Conservation (phyloP, 73 alveolate genomes). For the Tetrahymena malaccensis region DNA sequence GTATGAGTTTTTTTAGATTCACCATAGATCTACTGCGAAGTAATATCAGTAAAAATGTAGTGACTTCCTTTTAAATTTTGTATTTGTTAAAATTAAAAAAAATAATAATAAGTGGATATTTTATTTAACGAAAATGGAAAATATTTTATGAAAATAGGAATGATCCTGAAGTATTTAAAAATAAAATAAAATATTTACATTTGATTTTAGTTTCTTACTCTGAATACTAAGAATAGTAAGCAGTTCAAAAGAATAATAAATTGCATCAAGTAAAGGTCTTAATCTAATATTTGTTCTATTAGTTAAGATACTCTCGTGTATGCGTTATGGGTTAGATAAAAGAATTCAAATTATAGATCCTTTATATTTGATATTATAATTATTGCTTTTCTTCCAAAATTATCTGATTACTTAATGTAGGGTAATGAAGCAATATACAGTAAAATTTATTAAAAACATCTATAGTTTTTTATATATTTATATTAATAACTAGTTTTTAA, state of each 20-base stretch:
- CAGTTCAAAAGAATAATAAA: not conserved
- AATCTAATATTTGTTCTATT: not conserved
- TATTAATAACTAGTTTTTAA: not conserved
- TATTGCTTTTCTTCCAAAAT: not conserved
- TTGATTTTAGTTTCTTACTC: too few relatives aligned
- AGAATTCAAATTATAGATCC: not conserved
- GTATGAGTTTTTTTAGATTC: too few relatives aligned
- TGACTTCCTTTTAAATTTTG: too few relatives aligned
- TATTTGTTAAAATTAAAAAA: too few relatives aligned
- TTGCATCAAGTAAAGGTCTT: not conserved
- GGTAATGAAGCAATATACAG: not conserved
- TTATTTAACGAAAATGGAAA: too few relatives aligned
- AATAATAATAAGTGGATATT: too few relatives aligned
- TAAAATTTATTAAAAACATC: not conserved
- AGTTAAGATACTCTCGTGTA: not conserved
- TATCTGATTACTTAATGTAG: not conserved
- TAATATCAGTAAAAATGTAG: too few relatives aligned
- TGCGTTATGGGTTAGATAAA: not conserved
- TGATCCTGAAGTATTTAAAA: too few relatives aligned
- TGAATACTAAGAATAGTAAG: not conserved
- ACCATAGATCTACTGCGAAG: too few relatives aligned
- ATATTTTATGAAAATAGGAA: too few relatives aligned
- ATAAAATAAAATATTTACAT: too few relatives aligned
- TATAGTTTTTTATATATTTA: not conserved
- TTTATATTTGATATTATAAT: too few relatives aligned